These are phyloP conservation scores for Aspergillus japonicus DNA, from an alignment of 2,329 filamentous ascomycete genomes.

Conservation along the genomic window DNA sequence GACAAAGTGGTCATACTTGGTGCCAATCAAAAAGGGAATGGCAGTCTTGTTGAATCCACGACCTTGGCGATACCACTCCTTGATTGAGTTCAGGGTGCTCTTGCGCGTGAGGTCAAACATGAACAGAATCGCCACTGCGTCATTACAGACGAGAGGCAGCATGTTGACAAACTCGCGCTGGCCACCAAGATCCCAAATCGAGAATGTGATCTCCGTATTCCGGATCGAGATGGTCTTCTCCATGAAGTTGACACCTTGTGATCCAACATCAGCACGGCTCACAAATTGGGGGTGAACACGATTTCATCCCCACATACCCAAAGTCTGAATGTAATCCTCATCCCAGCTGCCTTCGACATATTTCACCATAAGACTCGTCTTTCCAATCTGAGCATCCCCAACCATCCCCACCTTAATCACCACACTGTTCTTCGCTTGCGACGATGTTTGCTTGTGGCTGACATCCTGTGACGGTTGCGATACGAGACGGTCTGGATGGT, in stretches of 20 bases:
- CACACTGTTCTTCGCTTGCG: constrained; percentile 60
- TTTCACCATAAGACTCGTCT: constrained; percentile 99
- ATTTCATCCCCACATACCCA: constrained; percentile 54
- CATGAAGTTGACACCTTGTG: constrained; percentile 93
- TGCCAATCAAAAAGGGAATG: constrained; percentile 96
- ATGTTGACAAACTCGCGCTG: constrained; percentile 99
- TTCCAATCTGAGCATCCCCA: constrained; percentile 96
- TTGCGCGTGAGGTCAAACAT: constrained; percentile 99
- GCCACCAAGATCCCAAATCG: constrained; percentile 97
- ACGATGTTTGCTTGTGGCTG: constrained; percentile 43
- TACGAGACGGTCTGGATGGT: constrained; percentile 45
- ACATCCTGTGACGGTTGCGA: constrained; percentile 54
- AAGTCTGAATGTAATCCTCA: constrained; percentile 98
- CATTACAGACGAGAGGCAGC: constrained; percentile 98
- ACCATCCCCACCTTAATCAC: constrained; percentile 99
- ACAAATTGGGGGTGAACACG: neutral
- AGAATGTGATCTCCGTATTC: constrained; percentile 99
- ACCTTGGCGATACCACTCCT: constrained; percentile 98
- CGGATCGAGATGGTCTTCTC: constrained; percentile 99
- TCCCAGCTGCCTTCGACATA: constrained; percentile 99
- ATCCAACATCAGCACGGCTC: constrained; percentile 17
- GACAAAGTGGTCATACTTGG: constrained; percentile 99
- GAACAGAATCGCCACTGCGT: constrained; percentile 96
- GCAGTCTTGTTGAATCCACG: constrained; percentile 99
- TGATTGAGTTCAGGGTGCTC: constrained; percentile 98